These are phyloP conservation scores for Cyclocybe aegerita DNA, from an alignment of 768 basidiomycete genomes.

Conservation along the genomic window DNA sequence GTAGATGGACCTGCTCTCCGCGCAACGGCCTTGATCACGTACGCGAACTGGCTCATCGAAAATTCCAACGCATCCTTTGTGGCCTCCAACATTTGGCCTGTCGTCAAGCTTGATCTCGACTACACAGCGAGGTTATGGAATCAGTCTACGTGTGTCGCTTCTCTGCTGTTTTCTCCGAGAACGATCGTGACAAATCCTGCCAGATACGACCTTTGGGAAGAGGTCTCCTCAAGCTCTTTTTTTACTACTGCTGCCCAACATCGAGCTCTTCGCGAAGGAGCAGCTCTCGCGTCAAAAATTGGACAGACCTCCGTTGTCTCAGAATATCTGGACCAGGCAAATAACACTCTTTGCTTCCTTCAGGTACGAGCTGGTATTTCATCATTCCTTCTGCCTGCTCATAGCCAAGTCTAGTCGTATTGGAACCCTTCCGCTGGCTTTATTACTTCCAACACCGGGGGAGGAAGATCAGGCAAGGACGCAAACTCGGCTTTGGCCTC, in stretches of 20 bases:
- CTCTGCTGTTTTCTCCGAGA: conserved; percentile 51
- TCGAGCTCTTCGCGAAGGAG: conserved; percentile 68
- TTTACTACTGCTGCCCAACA: conserved; percentile 82
- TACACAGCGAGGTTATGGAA: conserved; percentile 76
- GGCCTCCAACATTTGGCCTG: conserved; percentile 59
- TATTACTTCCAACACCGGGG: conserved; percentile 72
- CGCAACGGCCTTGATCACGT: conserved; percentile 66
- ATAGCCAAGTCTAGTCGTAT: conserved; percentile 45
- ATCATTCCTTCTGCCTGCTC: conserved; percentile 29
- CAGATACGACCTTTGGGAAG: conserved; percentile 79
- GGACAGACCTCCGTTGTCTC: conserved; percentile 45
- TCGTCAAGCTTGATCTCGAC: conserved; percentile 72
- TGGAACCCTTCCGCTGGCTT: conserved; percentile 62
- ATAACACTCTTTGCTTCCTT: conserved; percentile 69
- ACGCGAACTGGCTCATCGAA: conserved; percentile 64
- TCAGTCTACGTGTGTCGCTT: conserved; percentile 59
- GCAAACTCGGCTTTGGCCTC: conserved; percentile 67
- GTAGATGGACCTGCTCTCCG: conserved; percentile 81
- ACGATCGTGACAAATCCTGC: no score
- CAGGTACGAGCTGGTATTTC: conserved; percentile 42
- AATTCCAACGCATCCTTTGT: conserved; percentile 52
- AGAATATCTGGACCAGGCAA: conserved; percentile 57
- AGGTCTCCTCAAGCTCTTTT: conserved; percentile 70
- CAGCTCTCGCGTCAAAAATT: conserved; percentile 55
- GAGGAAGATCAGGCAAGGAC: conserved; percentile 69